These are phyloP conservation scores for Moelleriella libera DNA, from an alignment of 2,329 filamentous ascomycete species.

Conservation along the genomic window DNA sequence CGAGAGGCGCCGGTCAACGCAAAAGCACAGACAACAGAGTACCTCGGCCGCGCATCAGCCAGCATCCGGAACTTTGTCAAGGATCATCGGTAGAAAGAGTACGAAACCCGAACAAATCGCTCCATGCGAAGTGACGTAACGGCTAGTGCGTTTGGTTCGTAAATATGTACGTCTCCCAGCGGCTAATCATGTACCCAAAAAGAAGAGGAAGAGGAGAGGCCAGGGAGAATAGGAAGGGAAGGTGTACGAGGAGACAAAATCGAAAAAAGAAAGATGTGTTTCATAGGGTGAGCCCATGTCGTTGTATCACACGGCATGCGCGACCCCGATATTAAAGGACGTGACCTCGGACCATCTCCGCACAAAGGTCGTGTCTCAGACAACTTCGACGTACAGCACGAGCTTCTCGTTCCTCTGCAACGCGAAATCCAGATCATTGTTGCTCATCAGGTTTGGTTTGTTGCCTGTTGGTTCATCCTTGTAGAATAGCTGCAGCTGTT, in stretches of 20 bases:
- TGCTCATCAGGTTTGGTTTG: constrained; percentile 60
- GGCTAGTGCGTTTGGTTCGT: constrained; percentile 10
- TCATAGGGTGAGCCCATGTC: too few relatives aligned
- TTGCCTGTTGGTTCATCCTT: constrained; percentile 70
- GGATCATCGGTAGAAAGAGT: neutral
- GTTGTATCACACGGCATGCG: neutral
- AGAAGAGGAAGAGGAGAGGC: constrained; percentile 1
- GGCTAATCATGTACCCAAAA: constrained; percentile 12
- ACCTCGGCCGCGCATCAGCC: too few relatives aligned
- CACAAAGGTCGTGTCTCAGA: constrained; percentile 17
- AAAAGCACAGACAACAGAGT: too few relatives aligned
- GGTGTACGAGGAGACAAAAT: neutral
- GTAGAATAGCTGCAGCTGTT: constrained; percentile 70
- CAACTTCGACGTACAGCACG: constrained; percentile 54
- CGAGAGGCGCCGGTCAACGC: too few relatives aligned
- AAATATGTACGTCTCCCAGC: constrained; percentile 10
- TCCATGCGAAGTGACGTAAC: constrained; percentile 3
- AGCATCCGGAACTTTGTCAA: neutral
- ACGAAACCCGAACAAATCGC: too few relatives aligned
- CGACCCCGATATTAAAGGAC: neutral
- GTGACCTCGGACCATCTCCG: neutral
- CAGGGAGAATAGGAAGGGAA: constrained; percentile 5
- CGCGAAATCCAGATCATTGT: constrained; percentile 70
- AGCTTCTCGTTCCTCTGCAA: constrained; percentile 79
- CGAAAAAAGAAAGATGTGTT: neutral